Percentiles rank a stretch among this genome's conserved stretches.
These are phyloP conservation scores for Suhomyces tanzawaensis DNA, from an alignment of 805 yeast genomes.

Conservation along the genomic window DNA sequence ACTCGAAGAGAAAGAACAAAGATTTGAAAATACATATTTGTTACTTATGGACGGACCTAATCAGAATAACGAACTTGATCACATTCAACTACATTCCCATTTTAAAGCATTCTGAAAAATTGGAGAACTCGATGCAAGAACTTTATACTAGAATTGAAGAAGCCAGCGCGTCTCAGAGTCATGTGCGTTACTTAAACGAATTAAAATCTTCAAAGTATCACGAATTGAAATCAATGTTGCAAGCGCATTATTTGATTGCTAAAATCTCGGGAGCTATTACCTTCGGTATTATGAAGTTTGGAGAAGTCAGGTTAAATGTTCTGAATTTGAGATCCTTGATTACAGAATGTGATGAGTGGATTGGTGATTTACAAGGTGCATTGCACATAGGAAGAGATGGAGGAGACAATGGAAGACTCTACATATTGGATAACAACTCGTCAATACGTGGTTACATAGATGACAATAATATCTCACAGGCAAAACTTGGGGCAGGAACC, in stretches of 20 bases:
- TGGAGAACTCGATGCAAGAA: slow-evolving; percentile 17
- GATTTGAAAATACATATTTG: slow-evolving; percentile 30
- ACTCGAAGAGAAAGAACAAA: slow-evolving; percentile 15
- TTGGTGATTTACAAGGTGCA: slow-evolving; percentile 8
- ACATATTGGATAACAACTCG: neutral
- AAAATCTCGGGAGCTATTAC: slow-evolving; percentile 20
- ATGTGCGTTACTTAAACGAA: slow-evolving; percentile 19
- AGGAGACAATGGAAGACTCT: neutral
- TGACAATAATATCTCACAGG: neutral
- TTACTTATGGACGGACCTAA: slow-evolving; percentile 34
- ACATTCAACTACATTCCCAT: slow-evolving; percentile 24
- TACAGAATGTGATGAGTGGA: slow-evolving; percentile 21
- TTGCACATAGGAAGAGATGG: neutral
- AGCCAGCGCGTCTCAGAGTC: slow-evolving; percentile 20
- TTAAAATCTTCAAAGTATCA: slow-evolving; percentile 14
- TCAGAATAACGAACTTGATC: slow-evolving; percentile 30
- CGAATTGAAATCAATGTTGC: slow-evolving; percentile 19
- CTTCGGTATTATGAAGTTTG: slow-evolving; percentile 19
- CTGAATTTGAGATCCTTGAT: slow-evolving; percentile 19
- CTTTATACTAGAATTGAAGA: slow-evolving; percentile 22
- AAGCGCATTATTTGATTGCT: slow-evolving; percentile 30
- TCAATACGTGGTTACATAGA: neutral
- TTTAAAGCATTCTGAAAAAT: slow-evolving; percentile 18
- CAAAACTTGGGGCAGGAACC: neutral
- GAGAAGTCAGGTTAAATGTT: slow-evolving; percentile 19